Evolutionary conservation across 2,329 filamentous ascomycete genomes (phyloP).

Genomic region (Hirsutella minnesotensis): DNA sequence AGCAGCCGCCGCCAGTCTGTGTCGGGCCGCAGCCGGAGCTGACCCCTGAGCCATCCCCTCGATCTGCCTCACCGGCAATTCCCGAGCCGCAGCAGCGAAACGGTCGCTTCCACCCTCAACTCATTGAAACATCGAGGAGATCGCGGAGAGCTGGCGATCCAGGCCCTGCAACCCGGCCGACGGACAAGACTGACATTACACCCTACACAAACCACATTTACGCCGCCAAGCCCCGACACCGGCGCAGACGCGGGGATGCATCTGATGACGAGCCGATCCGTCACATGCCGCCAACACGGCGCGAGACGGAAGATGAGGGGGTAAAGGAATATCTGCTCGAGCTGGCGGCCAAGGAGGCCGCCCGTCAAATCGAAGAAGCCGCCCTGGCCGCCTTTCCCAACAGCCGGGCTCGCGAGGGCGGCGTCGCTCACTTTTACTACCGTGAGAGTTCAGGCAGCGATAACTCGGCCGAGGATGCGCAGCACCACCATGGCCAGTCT

Average conservation of each 20-base stretch:
- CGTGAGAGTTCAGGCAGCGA: slow-evolving; percentile 51
- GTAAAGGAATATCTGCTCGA: slow-evolving; percentile 68
- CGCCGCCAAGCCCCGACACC: slow-evolving; percentile 26
- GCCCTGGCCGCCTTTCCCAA: slow-evolving; percentile 68
- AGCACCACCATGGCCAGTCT: slow-evolving; percentile 15
- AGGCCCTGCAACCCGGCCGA: slow-evolving; percentile 47
- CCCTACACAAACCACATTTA: slow-evolving; percentile 52
- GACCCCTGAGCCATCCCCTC: slow-evolving; percentile 41
- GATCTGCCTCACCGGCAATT: slow-evolving; percentile 31
- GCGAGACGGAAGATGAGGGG: slow-evolving; percentile 64
- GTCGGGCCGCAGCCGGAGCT: slow-evolving; percentile 44
- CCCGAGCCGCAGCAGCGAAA: slow-evolving; percentile 27
- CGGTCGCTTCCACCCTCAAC: slow-evolving; percentile 59
- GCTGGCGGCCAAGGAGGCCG: slow-evolving; percentile 67
- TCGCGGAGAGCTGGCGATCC: slow-evolving; percentile 55
- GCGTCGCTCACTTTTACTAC: slow-evolving; percentile 59
- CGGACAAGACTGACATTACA: slow-evolving; percentile 62
- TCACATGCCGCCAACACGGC: slow-evolving; percentile 30
- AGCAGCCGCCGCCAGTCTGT: not conserved
- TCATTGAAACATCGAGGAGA: slow-evolving; percentile 69
- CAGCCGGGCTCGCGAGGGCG: slow-evolving; percentile 56
- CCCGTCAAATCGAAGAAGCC: slow-evolving; percentile 67
- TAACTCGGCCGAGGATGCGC: slow-evolving; percentile 27
- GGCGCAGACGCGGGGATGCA: slow-evolving; percentile 18
- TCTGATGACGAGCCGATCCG: slow-evolving; percentile 18